These are phyloP conservation scores for Kodamaea fungicola DNA, from an alignment of 1,139 yeast genomes.

Conservation along the genomic window DNA sequence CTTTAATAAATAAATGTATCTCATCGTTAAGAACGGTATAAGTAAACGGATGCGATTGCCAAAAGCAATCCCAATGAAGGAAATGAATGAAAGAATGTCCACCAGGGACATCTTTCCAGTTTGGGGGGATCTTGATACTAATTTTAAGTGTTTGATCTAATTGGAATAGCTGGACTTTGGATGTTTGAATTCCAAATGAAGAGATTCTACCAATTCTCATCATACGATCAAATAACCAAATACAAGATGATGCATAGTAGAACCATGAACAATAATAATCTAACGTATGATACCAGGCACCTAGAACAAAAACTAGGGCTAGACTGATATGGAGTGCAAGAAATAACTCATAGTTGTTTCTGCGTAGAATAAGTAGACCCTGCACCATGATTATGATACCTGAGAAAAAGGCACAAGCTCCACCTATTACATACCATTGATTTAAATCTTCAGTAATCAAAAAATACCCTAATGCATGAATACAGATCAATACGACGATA, in stretches of 20 bases:
- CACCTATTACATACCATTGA: slow-evolving; percentile 25
- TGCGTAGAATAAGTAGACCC: slow-evolving; percentile 38
- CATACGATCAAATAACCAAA: slow-evolving; percentile 43
- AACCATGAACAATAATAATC: slow-evolving; percentile 37
- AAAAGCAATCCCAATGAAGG: slow-evolving; percentile 50
- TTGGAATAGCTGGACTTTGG: slow-evolving; percentile 29
- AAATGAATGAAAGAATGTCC: slow-evolving; percentile 62
- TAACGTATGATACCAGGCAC: slow-evolving; percentile 40
- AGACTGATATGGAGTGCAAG: slow-evolving; percentile 38
- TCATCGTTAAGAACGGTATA: slow-evolving; percentile 39
- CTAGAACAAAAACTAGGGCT: slow-evolving; percentile 39
- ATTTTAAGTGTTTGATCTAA: slow-evolving; percentile 39
- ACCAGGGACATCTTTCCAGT: slow-evolving; percentile 55
- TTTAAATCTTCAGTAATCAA: slow-evolving; percentile 9
- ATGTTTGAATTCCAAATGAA: slow-evolving; percentile 38
- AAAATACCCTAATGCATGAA: slow-evolving; percentile 40
- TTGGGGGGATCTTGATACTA: slow-evolving; percentile 35
- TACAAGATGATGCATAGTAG: slow-evolving; percentile 36
- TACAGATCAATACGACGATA: slow-evolving; percentile 32
- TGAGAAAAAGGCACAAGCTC: slow-evolving; percentile 26
- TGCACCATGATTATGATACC: slow-evolving; percentile 32
- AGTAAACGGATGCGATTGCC: slow-evolving; percentile 76
- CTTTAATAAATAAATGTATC: slow-evolving; percentile 39
- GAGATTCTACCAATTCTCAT: slow-evolving; percentile 33
- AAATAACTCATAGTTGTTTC: slow-evolving; percentile 43